A percentile compares a stretch with the other conserved stretches of the same genome.
These are phyloP conservation scores for Aspergillus spinulosporus DNA, from an alignment of 2,329 filamentous ascomycete species.

Conservation along the genomic window DNA sequence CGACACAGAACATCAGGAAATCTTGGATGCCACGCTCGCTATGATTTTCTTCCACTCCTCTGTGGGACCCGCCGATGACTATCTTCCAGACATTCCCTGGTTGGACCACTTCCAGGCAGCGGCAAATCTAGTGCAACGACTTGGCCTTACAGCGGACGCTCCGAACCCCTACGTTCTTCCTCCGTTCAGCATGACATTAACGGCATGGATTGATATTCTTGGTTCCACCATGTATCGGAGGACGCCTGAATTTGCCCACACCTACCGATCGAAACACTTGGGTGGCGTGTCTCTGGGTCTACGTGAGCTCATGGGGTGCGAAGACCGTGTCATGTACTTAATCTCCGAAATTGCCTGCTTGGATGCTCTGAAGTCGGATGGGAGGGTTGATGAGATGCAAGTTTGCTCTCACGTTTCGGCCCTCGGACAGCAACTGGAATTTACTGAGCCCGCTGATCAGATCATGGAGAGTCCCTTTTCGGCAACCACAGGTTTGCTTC, in stretches of 20 bases:
- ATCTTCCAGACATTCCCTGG: conserved; percentile 90
- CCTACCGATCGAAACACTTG: conserved; percentile 93
- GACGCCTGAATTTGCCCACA: conserved; percentile 85
- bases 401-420: conserved; percentile 86
- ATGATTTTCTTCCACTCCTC: conserved; percentile 97
- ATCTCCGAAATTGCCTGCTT: conserved; percentile 97
- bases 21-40: conserved; percentile 86
- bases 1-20: conserved; percentile 81
- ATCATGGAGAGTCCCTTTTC: conserved; percentile 60
- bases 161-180: conserved; percentile 63
- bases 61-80: conserved; percentile 81
- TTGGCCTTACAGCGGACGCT: conserved; percentile 72
- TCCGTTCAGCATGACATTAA: conserved; percentile 88
- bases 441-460: conserved; percentile 69
- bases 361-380: conserved; percentile 79
- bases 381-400: conserved; percentile 75
- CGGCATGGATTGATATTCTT: conserved; percentile 95
- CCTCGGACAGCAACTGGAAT: conserved; percentile 81
- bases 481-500: conserved; percentile 66
- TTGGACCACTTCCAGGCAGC: conserved; percentile 95
- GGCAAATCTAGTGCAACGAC: conserved; percentile 78
- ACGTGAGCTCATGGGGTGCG: conserved; percentile 93
- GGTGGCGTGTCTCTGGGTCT: conserved; percentile 67
- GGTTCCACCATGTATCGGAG: conserved; percentile 88
- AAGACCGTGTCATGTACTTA: conserved; percentile 95